A percentile compares a stretch with the other conserved stretches of the same genome.
phyloP scores from a whole-genome alignment of 2,329 filamentous ascomycete genomes.

The Davidsoniella eucalypti region DNA sequence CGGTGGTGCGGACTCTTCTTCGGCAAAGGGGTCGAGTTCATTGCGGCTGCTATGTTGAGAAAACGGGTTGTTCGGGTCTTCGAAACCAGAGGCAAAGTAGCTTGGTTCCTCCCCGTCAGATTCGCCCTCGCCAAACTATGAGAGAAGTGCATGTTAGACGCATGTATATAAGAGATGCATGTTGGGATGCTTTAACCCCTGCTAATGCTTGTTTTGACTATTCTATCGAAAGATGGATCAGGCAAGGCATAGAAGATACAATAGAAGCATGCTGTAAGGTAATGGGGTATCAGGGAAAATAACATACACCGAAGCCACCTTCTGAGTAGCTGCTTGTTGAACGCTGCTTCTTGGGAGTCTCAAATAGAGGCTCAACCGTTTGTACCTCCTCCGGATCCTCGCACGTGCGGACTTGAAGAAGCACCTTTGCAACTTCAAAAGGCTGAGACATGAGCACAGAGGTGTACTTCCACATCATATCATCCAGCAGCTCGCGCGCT shows the following conservation, averaged over 20 bases:
- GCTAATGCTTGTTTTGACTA: background rate
- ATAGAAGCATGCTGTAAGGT: background rate
- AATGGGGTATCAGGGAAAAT: background rate
- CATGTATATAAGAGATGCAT: background rate
- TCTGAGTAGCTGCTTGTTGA: constrained; percentile 1
- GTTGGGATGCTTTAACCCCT: background rate
- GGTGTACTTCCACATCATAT: constrained; percentile 81
- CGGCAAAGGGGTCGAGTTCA: constrained; percentile 11
- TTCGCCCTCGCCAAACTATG: constrained; percentile 22
- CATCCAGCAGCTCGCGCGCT: constrained; percentile 59
- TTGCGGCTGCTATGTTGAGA: constrained; percentile 5
- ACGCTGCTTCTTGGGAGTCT: constrained; percentile 12
- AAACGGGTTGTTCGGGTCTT: constrained; percentile 32
- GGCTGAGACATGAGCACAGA: constrained; percentile 82
- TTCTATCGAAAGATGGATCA: background rate
- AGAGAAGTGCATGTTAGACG: background rate
- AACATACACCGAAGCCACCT: constrained; percentile 12
- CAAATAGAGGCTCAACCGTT: constrained; percentile 10
- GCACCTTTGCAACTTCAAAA: constrained; percentile 90
- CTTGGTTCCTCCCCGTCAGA: constrained; percentile 62
- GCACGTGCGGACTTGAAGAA: constrained; percentile 54
- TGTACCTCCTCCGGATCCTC: constrained; percentile 10
- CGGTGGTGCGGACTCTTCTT: constrained; percentile 8
- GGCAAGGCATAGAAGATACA: background rate
- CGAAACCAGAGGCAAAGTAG: constrained; percentile 60